These are phyloP conservation scores for Smittium culicis DNA, from an alignment of 371 early-diverging fungal genomes.

Conservation along the genomic window DNA sequence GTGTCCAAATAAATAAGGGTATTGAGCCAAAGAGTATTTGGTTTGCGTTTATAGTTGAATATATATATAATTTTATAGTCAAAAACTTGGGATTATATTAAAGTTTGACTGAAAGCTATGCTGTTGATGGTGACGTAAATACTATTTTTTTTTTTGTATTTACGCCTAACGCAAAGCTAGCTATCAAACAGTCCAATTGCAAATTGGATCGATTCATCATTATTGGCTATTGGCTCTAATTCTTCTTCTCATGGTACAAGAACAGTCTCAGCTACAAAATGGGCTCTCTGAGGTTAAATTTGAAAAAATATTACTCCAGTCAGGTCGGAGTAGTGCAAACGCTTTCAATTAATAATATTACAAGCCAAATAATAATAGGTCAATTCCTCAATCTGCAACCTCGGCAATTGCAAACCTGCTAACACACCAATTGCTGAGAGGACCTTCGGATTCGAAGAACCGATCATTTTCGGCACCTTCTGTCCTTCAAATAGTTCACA, in stretches of 20 bases:
- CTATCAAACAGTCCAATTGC: background rate
- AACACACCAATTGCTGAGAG: constrained; percentile 6
- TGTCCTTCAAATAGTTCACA: too few relatives aligned
- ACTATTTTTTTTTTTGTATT: background rate
- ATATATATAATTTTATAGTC: constrained; percentile 1
- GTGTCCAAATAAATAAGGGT: constrained; percentile 4
- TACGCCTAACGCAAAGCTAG: background rate
- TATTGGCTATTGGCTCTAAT: constrained; percentile 1
- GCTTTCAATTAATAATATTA: constrained; percentile 3
- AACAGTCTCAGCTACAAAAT: background rate
- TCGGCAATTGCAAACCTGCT: background rate
- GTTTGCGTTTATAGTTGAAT: background rate
- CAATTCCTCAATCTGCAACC: background rate
- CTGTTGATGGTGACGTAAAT: background rate
- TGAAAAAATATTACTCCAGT: constrained; percentile 5
- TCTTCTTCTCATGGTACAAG: background rate
- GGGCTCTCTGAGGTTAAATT: background rate
- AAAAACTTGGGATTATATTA: background rate
- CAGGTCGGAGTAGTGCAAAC: background rate
- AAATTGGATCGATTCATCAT: background rate
- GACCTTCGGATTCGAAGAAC: background rate
- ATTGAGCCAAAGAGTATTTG: background rate
- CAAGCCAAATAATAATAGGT: background rate
- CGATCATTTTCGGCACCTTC: too few relatives aligned
- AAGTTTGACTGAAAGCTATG: background rate